Conservation (phyloP, 78 protist genomes). For the Isochrysis galbana region DNA sequence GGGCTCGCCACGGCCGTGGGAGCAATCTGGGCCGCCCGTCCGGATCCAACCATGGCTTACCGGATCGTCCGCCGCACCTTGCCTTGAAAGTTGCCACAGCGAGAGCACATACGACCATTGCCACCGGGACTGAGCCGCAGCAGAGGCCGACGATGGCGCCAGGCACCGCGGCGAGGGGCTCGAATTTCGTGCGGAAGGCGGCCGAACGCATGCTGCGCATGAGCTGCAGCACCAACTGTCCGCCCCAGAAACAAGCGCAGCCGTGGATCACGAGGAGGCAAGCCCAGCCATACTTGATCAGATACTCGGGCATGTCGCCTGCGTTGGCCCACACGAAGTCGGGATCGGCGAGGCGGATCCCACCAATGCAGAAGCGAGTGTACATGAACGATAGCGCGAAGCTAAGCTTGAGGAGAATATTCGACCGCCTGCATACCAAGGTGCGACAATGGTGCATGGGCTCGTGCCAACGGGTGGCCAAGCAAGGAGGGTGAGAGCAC, state of each 20-base stretch:
- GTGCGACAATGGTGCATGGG: background rate
- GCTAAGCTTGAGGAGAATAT: background rate
- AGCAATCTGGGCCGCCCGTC: background rate
- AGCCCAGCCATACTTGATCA: background rate
- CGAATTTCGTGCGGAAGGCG: background rate
- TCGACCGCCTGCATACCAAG: no score
- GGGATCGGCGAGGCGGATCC: background rate
- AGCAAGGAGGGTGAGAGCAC: background rate
- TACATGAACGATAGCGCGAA: background rate
- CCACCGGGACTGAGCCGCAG: background rate
- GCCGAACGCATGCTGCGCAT: background rate
- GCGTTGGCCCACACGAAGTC: background rate
- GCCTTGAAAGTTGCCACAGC: background rate
- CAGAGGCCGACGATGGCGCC: background rate
- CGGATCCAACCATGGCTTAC: background rate
- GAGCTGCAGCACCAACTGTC: background rate
- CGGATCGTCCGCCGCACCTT: background rate
- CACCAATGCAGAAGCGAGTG: background rate
- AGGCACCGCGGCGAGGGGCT: background rate
- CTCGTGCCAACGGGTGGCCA: background rate
- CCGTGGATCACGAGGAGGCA: background rate
- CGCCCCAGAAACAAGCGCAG: background rate
- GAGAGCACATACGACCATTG: background rate
- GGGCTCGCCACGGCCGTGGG: background rate
- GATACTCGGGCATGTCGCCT: background rate